phyloP scores from a whole-genome alignment of 306 rosid genomes.

The Boehmeria nivea region DNA sequence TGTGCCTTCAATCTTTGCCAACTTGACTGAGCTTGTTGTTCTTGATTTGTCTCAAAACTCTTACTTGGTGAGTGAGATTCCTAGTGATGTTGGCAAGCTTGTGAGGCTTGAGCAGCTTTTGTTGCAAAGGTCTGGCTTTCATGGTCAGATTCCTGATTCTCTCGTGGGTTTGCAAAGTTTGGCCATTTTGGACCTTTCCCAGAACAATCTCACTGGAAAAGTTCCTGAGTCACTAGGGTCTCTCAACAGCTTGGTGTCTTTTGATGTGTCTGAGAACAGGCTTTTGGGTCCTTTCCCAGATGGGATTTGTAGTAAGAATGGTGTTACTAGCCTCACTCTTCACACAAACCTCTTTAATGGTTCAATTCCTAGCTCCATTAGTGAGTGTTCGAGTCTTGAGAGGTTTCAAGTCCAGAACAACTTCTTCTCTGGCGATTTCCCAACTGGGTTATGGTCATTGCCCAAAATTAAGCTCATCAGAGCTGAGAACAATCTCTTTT shows the following conservation, averaged over 20 bases:
- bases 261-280: slow-evolving; percentile 83
- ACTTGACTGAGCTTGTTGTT: slow-evolving; percentile 60
- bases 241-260: slow-evolving; percentile 65
- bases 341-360: slow-evolving; percentile 73
- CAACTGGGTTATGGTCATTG: slow-evolving; percentile 61
- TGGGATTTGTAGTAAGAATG: slow-evolving; percentile 57
- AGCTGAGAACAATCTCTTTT: slow-evolving; percentile 82
- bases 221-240: slow-evolving; percentile 47
- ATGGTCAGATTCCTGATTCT: slow-evolving; percentile 73
- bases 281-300: slow-evolving; percentile 69
- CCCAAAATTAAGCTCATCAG: slow-evolving; percentile 80
- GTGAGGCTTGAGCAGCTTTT: slow-evolving; percentile 53
- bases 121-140: slow-evolving; percentile 75
- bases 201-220: slow-evolving; percentile 72
- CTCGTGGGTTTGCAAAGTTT: slow-evolving; percentile 48
- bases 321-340: slow-evolving; percentile 53
- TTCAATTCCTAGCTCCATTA: slow-evolving; percentile 46
- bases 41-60: slow-evolving; percentile 84
- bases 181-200: slow-evolving; percentile 70
- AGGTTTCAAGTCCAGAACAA: slow-evolving; percentile 91
- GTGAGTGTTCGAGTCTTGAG: slow-evolving; percentile 72
- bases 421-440: slow-evolving; percentile 71
- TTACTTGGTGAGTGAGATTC: slow-evolving; percentile 74
- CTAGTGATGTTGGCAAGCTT: slow-evolving; percentile 63
- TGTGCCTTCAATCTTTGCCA: slow-evolving; percentile 52